phyloP scores from a whole-genome alignment of 2,329 filamentous ascomycete species.

The Paraconiothyrium sp. region DNA sequence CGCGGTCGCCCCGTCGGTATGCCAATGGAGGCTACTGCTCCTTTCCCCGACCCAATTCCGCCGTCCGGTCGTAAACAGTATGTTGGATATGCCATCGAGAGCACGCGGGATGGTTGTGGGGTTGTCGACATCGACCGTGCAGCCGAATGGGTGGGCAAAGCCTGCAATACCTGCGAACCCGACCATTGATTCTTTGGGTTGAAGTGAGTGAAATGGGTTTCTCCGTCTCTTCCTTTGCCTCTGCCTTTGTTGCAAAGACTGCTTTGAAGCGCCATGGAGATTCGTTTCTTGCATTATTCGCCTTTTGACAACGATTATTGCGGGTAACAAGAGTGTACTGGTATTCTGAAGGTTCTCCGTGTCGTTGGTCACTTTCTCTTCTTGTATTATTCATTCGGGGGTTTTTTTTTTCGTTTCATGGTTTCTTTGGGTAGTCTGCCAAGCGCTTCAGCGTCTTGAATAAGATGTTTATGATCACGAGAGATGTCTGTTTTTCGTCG shows the following conservation, averaged over 20 bases:
- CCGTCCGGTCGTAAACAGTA: conserved; percentile 31
- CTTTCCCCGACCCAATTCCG: conserved; percentile 42
- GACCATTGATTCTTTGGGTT: conserved; percentile 19
- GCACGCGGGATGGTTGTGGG: conserved; percentile 25
- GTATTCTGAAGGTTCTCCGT: not conserved
- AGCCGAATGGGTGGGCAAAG: conserved; percentile 27
- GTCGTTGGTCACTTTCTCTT: not conserved
- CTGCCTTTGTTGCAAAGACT: not conserved
- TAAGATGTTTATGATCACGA: no score
- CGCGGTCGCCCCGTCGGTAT: conserved; percentile 27
- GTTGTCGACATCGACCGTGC: conserved; percentile 24
- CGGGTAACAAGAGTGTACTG: not conserved
- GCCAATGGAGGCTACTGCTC: conserved; percentile 41
- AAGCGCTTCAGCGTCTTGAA: not conserved
- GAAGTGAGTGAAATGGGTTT: not conserved
- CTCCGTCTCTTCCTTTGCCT: not conserved
- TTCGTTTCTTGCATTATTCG: not conserved
- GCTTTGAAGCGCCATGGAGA: not conserved
- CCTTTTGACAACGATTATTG: not conserved
- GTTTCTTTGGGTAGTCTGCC: not conserved
- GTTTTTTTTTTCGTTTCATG: not conserved
- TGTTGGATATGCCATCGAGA: conserved; percentile 18
- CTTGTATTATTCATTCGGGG: not conserved
- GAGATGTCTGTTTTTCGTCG: no score
- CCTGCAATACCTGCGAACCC: conserved; percentile 30